phyloP scores from a whole-genome alignment of 2,329 filamentous ascomycete genomes.

The Xylaria sp. region DNA sequence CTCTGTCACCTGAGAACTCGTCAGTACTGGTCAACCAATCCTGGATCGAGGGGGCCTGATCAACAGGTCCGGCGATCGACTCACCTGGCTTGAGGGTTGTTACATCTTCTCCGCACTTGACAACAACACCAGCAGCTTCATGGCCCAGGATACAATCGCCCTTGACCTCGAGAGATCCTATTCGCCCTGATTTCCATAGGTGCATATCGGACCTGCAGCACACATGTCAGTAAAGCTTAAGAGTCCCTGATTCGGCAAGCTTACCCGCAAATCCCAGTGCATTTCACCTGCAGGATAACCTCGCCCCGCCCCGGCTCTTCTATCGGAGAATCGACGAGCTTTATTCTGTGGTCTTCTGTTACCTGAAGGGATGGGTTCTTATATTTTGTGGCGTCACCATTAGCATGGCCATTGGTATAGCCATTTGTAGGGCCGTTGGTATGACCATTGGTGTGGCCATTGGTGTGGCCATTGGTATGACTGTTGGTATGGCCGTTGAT shows the following conservation, averaged over 20 bases:
- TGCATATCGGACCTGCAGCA: conserved; percentile 66
- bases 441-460: conserved; percentile 18
- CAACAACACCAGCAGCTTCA: conserved; percentile 65
- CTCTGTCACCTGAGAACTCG: conserved; percentile 57
- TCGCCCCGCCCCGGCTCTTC: conserved; percentile 59
- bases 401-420: conserved; percentile 29
- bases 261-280: conserved; percentile 68
- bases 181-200: conserved; percentile 69
- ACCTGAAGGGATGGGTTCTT: conserved; percentile 63
- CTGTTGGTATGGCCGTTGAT: conserved; percentile 12
- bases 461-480: background rate
- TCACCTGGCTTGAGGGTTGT: conserved; percentile 53
- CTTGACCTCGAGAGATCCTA: conserved; percentile 66
- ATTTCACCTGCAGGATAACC: conserved; percentile 65
- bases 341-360: conserved; percentile 64
- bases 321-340: conserved; percentile 62
- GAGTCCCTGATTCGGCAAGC: conserved; percentile 7
- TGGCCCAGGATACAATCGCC: conserved; percentile 70
- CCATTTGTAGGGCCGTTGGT: conserved; percentile 31
- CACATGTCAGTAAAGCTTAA: conserved; percentile 6
- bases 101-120: conserved; percentile 62
- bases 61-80: conserved; percentile 7
- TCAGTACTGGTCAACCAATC: background rate
- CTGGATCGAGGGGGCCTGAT: background rate
- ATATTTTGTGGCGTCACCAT: conserved; percentile 26